These are phyloP conservation scores for Thalassiosira hispida DNA, from an alignment of 352 stramenopile genomes.

Conservation along the genomic window DNA sequence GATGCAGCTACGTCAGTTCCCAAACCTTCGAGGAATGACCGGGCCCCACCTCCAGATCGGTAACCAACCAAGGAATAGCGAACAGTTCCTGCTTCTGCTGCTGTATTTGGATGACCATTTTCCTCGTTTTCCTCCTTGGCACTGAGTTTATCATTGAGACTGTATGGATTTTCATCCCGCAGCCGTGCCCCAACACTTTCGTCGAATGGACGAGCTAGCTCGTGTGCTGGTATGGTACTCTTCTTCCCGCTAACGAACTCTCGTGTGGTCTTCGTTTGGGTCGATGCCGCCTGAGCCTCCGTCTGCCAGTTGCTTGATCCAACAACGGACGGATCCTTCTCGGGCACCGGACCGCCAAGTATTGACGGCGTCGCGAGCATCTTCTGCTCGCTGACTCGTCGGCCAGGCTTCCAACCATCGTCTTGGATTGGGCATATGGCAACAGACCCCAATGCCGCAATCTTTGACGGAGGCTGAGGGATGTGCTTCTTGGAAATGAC, in stretches of 20 bases:
- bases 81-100: not conserved
- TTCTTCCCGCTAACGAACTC: conserved; percentile 46
- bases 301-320: conserved; percentile 44
- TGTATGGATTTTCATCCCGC: conserved; percentile 39
- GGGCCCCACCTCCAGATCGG: not conserved
- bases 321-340: conserved; percentile 35
- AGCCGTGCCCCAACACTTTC: conserved; percentile 38
- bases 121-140: not conserved
- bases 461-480: conserved; percentile 17
- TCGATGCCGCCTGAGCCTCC: conserved; percentile 47
- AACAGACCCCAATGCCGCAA: conserved; percentile 7
- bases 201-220: conserved; percentile 31
- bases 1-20: conserved; percentile 19
- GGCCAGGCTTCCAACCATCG: conserved; percentile 34
- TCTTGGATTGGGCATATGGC: conserved; percentile 26
- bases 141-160: conserved; percentile 27
- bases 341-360: conserved; percentile 30
- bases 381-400: conserved; percentile 11
- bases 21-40: conserved; percentile 30
- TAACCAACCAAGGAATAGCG: conserved; percentile 29
- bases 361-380: conserved; percentile 19
- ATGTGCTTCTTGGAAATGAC: conserved; percentile 45
- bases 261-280: conserved; percentile 36
- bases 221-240: conserved; percentile 21
- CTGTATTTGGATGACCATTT: not conserved